These are phyloP conservation scores for Syzygium aromaticum DNA, from an alignment of 345 rosid species.

Conservation along the genomic window DNA sequence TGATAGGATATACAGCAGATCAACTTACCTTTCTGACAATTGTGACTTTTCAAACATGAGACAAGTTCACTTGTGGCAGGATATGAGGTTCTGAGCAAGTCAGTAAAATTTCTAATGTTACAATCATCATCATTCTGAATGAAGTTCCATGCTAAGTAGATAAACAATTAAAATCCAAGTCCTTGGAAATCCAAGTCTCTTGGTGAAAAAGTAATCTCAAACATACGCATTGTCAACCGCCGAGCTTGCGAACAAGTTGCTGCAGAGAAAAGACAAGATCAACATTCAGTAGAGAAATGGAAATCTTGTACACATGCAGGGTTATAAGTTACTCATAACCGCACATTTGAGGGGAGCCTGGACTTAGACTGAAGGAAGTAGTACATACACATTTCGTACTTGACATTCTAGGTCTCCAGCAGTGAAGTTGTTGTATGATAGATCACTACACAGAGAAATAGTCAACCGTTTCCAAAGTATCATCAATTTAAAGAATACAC, in stretches of 20 bases:
- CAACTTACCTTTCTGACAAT: neutral
- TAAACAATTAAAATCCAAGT: neutral
- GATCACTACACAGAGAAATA: conserved; percentile 17
- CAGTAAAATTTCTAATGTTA: neutral
- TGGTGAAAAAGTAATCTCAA: neutral
- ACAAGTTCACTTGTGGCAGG: neutral
- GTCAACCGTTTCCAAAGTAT: neutral
- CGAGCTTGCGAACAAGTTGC: conserved; percentile 38
- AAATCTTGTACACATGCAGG: neutral
- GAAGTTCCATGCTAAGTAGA: neutral
- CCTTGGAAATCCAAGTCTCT: neutral
- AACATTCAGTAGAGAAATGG: neutral
- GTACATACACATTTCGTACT: neutral
- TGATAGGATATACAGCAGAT: neutral
- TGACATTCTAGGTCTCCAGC: conserved; percentile 8
- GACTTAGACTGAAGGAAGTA: neutral
- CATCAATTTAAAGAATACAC: neutral
- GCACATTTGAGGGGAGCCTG: neutral
- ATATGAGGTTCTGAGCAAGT: neutral
- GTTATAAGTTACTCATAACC: neutral
- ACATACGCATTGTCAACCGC: conserved; percentile 17
- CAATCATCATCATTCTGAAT: neutral
- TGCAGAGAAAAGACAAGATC: neutral
- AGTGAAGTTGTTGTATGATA: conserved; percentile 26
- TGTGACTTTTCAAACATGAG: neutral